These are phyloP conservation scores for Aristolochia contorta DNA, from an alignment of 164 flowering plant genomes.

Conservation along the genomic window DNA sequence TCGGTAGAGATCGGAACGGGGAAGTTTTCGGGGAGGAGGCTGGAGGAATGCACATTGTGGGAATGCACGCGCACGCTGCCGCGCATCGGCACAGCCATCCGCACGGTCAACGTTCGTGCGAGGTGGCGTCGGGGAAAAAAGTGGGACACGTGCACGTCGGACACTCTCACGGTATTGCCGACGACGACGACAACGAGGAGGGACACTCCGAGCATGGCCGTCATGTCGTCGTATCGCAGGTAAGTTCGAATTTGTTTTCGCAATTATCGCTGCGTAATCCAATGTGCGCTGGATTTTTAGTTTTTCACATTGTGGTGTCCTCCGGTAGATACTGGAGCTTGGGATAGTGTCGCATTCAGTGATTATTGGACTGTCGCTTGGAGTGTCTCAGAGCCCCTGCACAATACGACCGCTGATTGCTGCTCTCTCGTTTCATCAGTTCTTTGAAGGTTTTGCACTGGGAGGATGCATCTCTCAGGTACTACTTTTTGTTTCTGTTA, in stretches of 20 bases:
- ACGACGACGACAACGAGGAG: conserved; percentile 30
- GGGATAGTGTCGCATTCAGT: conserved; percentile 93
- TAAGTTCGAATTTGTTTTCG: conserved; percentile 11
- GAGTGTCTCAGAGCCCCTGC: conserved; percentile 90
- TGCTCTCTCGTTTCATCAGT: conserved; percentile 88
- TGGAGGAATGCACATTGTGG: conserved; percentile 89
- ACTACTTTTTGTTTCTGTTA: no score
- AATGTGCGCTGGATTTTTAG: background rate
- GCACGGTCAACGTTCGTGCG: conserved; percentile 48
- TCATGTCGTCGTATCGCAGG: conserved; percentile 95
- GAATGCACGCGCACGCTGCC: conserved; percentile 93
- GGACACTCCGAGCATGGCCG: conserved; percentile 25
- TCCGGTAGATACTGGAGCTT: conserved; percentile 68
- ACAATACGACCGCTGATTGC: conserved; percentile 75
- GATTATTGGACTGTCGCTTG: conserved; percentile 82
- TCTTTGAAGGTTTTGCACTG: conserved; percentile 94
- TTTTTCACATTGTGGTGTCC: background rate
- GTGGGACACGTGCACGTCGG: conserved; percentile 11
- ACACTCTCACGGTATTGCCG: conserved; percentile 31
- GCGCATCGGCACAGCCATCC: conserved; percentile 76
- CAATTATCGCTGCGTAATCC: background rate
- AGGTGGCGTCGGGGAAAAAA: conserved; percentile 8
- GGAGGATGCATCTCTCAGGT: conserved; percentile 91
- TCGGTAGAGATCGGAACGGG: conserved; percentile 14
- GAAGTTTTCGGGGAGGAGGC: conserved; percentile 69